Evolutionary conservation across 2,329 filamentous ascomycete genomes (phyloP), one percentile per base, ranked within the genome.

Genomic region (Cladosporium austrohemisphaericum): DNA sequence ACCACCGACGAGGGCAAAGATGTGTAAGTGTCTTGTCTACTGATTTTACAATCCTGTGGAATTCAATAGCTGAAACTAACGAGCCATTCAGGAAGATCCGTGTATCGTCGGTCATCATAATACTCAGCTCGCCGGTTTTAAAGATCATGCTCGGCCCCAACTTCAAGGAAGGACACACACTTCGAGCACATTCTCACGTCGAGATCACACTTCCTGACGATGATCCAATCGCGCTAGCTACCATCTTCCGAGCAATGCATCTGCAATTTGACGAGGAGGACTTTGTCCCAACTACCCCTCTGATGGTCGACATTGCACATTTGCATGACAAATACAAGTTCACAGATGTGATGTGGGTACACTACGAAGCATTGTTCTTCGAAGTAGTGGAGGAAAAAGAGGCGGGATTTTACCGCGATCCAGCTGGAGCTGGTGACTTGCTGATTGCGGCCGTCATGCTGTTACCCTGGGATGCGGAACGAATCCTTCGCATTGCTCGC

Each of bases 101-200:
- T 29, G 52, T 51, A 20, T 40, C 31, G 4, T 38, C 53, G 23
- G 41, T 44, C 13, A 7, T 50, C 8, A 50, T 56, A 44, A 43
- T 28, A 8, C 35, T 50, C 4, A 33, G 32, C n/a, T 57, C 55
- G 2, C n/a, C 37, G 2, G 50, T 53, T 18, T 55, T 57, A 50
- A 49, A 47, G 18, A 47, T 41, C 4, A 49, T 57, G 47, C 46
- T 57, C 31, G 28, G 20, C 5, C 32, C 45, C 2, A n/a, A 28
- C 0, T 52, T 54, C 47, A 48, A 46, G 23, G 55, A 55, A 32
- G 53, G 51, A 5, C 31, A 16, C 8, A 31, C 25, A 4, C 41
- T 53, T 2, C 38, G 48, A 5, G 29, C 22, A 1, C 14, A 10
- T 3, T 46, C 28, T 5, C 5, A 2, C 1, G 31, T 52, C 16